Evolutionary conservation across 148 eudicot genomes (phyloP), one percentile per base, ranked within the genome.

Genomic region (Camellia japonica): DNA sequence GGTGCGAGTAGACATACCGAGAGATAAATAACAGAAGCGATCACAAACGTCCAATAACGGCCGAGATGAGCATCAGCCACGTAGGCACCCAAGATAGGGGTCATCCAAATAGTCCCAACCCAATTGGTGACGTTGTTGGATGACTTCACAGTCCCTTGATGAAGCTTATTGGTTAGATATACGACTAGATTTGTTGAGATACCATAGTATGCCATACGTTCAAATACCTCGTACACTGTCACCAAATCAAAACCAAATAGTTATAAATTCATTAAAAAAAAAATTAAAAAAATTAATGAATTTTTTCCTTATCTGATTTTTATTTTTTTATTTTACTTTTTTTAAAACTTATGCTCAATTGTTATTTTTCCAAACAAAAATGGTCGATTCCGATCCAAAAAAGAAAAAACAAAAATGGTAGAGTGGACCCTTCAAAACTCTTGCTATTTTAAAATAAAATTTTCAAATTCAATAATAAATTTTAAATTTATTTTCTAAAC

Each of bases 91-190:
- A 94, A 82, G 43, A 92, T 84, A 19, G 98, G 96, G 63, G 96
- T 90, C 86, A 94, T 89, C 98, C 98, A 94, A 52, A 89, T 81
- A 15, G 94, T 92, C 18, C 98, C 98, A 12, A 85, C 94, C 98
- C 96, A 94, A 64, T 94, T 89, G 8, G 98, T 94, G 16, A 94
- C 98, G 78, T 88, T 94, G 77, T 94, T 92, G 16, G 96, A 76
- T 0, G 98, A 88, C 0, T 62, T 46, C 5, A 94, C 96, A 0
- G 98, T 92, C n/a, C 95, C 96, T 59, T 92, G 91, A 56, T 88
- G 96, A 3, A 94, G 87, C 84, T 88, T 90, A 75, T 65, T 88
- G n/a, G 96, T 94, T 75, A 94, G 80, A 63, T 94, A 94, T 71
- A 94, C n/a, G 79, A 94, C 84, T 84, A 92, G 79, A 80, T 92